phyloP scores from a whole-genome alignment of 2,329 filamentous ascomycete genomes.

The Talaromyces atroroseus region DNA sequence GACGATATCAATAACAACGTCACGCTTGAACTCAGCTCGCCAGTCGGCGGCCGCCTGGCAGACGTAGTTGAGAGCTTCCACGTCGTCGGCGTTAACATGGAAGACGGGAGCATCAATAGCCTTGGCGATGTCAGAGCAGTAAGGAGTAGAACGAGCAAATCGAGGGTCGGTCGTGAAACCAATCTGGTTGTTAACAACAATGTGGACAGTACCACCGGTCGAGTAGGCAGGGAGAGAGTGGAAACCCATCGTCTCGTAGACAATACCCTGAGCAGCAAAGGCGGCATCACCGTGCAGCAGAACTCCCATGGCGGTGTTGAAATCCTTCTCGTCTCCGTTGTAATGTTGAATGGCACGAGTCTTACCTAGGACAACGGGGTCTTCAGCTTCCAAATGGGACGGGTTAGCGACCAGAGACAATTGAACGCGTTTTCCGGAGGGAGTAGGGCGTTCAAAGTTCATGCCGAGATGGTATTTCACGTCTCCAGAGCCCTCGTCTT shows the following conservation, averaged over 20 bases:
- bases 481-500: conserved; percentile 94
- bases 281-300: conserved; percentile 95
- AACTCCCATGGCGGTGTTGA: conserved; percentile 88
- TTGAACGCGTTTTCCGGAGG: conserved; percentile 98
- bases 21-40: conserved; percentile 97
- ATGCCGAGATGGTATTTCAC: conserved; percentile 99
- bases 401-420: conserved; percentile 97
- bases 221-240: conserved; percentile 93
- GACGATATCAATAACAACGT: conserved; percentile 95
- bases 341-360: conserved; percentile 97
- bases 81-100: conserved; percentile 98
- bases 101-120: conserved; percentile 97
- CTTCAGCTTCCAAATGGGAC: conserved; percentile 95
- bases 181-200: conserved; percentile 99
- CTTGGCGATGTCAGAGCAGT: conserved; percentile 99
- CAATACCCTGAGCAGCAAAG: conserved; percentile 91
- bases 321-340: conserved; percentile 90
- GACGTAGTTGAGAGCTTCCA: conserved; percentile 96
- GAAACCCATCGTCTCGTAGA: conserved; percentile 98
- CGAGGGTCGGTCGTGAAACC: conserved; percentile 98
- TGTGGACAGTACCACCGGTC: conserved; percentile 92
- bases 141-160: conserved; percentile 93
- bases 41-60: conserved; percentile 96
- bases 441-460: conserved; percentile 98
- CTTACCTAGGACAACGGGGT: conserved; percentile 96